Evolutionary conservation across 805 yeast species (phyloP).

Genomic region (Spathaspora boniae): DNA sequence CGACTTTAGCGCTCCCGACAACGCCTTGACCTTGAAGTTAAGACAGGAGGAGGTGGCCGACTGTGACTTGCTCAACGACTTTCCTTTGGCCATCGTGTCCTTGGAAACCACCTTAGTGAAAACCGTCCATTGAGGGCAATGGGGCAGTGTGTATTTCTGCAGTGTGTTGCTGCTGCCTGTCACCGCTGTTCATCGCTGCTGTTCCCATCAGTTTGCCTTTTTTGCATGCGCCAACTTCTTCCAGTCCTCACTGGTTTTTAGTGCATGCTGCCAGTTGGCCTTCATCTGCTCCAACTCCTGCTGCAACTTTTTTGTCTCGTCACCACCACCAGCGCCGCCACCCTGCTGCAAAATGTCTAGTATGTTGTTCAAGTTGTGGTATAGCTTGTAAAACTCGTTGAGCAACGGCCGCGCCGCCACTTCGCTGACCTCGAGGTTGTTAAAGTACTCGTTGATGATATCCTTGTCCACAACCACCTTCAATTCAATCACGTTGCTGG

Average conservation of each 20-base stretch:
- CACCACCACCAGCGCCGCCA: constrained; percentile 7
- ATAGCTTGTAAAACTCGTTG: constrained; percentile 30
- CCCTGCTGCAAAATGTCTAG: constrained; percentile 10
- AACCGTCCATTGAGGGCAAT: constrained; percentile 8
- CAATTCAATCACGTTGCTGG: constrained; percentile 30
- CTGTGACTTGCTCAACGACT: constrained; percentile 22
- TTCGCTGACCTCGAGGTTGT: constrained; percentile 36
- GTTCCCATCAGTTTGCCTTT: constrained; percentile 1
- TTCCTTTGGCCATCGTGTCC: constrained; percentile 27
- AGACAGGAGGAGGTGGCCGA: constrained; percentile 11
- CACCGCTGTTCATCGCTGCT: not conserved
- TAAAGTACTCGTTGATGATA: constrained; percentile 16
- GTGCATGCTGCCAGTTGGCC: constrained; percentile 38
- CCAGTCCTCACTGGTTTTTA: constrained; percentile 39
- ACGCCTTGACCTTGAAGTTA: constrained; percentile 15
- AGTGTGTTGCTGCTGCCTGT: not conserved
- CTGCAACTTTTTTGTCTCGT: constrained; percentile 19
- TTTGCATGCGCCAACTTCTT: constrained; percentile 14
- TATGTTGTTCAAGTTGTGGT: constrained; percentile 25
- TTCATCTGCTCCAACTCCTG: constrained; percentile 31
- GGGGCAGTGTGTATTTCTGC: constrained; percentile 4
- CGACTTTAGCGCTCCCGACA: constrained; percentile 13
- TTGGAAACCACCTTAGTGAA: constrained; percentile 29
- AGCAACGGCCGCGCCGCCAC: constrained; percentile 31
- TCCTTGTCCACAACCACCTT: constrained; percentile 13